Conservation (phyloP, 2,329 filamentous ascomycete genomes). For the Fusarium sp. region DNA sequence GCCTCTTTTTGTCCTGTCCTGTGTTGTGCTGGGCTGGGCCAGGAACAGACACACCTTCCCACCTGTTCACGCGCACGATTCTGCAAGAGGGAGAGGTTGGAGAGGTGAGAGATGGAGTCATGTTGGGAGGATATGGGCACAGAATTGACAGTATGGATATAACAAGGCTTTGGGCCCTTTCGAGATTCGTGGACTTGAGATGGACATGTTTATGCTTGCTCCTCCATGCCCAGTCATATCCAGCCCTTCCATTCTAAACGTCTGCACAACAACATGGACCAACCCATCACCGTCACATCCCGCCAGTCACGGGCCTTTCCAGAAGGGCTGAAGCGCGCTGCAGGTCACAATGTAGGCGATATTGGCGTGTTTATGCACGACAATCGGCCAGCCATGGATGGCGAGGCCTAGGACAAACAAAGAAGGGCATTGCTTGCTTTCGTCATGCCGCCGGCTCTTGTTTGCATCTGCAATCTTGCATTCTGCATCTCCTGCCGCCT, state of each 20-base stretch:
- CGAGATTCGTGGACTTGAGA: neutral
- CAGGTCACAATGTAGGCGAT: conserved; percentile 26
- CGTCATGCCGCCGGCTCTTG: conserved; percentile 12
- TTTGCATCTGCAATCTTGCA: conserved; percentile 17
- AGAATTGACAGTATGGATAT: neutral
- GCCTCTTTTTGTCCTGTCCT: conserved; percentile 22
- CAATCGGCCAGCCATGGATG: conserved; percentile 47
- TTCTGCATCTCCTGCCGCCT: conserved; percentile 10
- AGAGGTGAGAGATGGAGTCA: conserved; percentile 19
- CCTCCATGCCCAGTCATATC: neutral
- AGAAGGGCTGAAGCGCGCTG: conserved; percentile 12
- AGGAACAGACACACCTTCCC: neutral
- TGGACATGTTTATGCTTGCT: neutral
- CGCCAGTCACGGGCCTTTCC: conserved; percentile 18
- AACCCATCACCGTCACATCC: conserved; percentile 25
- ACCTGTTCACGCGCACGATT: neutral
- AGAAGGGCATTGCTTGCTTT: neutral
- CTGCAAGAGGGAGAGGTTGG: neutral
- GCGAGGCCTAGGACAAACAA: neutral
- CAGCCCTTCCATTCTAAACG: neutral
- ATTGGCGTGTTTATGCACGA: conserved; percentile 52
- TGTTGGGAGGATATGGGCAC: neutral
- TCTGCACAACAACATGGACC: conserved; percentile 10
- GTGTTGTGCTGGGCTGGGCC: neutral
- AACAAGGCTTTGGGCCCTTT: neutral